Conservation (phyloP, 208 protist species). For the Herpetomonas samuelpessoai region DNA sequence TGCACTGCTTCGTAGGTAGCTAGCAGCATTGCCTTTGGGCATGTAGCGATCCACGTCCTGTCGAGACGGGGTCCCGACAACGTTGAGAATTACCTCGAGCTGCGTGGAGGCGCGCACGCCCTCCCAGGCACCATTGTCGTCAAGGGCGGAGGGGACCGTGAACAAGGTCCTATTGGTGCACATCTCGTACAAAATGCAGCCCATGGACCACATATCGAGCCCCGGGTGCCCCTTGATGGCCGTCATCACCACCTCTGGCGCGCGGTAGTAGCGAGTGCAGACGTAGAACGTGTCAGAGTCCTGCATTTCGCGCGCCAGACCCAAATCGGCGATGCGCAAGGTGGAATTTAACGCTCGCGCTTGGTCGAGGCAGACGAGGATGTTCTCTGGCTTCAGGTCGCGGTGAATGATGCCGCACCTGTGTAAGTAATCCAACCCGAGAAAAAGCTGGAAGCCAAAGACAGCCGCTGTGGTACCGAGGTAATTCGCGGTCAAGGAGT, state of each 20-base stretch:
- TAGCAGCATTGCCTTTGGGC: conserved; percentile 68
- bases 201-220: conserved; percentile 94
- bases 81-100: conserved; percentile 83
- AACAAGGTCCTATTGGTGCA: conserved; percentile 94
- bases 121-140: conserved; percentile 73
- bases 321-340: conserved; percentile 84
- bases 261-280: conserved; percentile 95
- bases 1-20: conserved; percentile 69
- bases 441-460: conserved; percentile 85
- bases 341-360: conserved; percentile 63
- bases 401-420: conserved; percentile 92
- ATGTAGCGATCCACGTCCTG: conserved; percentile 73
- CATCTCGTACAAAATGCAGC: conserved; percentile 95
- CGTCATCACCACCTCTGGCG: conserved; percentile 94
- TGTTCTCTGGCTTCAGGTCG: conserved; percentile 97
- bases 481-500: conserved; percentile 36
- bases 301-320: conserved; percentile 76
- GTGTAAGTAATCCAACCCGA: conserved; percentile 89
- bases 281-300: conserved; percentile 91
- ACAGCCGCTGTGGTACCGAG: conserved; percentile 58
- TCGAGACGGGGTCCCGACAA: conserved; percentile 60
- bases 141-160: conserved; percentile 61
- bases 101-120: conserved; percentile 70
- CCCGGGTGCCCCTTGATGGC: conserved; percentile 53
- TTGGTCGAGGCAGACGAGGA: conserved; percentile 86